These are phyloP conservation scores for Jimgerdemannia flammicorona DNA, from an alignment of 192 early-diverging fungal genomes.

Conservation along the genomic window DNA sequence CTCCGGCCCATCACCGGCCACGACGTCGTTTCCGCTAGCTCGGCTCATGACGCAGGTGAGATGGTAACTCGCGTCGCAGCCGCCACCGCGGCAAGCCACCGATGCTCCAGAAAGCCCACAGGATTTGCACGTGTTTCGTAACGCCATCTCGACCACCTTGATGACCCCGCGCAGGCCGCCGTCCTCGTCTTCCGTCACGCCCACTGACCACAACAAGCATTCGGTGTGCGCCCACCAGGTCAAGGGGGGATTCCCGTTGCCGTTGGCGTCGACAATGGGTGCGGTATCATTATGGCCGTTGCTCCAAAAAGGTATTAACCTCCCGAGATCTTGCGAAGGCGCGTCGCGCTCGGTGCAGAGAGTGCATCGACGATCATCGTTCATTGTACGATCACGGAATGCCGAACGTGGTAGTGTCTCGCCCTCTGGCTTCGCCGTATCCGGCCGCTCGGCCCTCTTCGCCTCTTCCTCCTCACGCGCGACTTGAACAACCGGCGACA, in stretches of 20 bases:
- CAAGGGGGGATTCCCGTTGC: not conserved
- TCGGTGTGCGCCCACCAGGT: slow-evolving; percentile 15
- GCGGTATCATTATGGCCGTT: slow-evolving; percentile 1
- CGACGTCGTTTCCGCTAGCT: too few species aligned
- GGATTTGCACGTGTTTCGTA: slow-evolving; percentile 3
- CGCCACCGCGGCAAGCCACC: slow-evolving; percentile 9
- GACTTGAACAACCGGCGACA: too few species aligned
- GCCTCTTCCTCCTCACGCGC: too few species aligned
- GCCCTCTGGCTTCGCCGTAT: too few species aligned
- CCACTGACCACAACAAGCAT: slow-evolving; percentile 15
- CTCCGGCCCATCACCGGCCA: too few species aligned
- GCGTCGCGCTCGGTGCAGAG: slow-evolving; percentile 8
- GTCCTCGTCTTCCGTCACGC: slow-evolving; percentile 10
- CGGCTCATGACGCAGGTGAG: not conserved
- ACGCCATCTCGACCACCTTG: not conserved
- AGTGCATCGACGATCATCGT: too few species aligned
- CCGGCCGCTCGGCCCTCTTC: too few species aligned
- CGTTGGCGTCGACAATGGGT: not conserved
- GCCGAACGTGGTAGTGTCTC: too few species aligned
- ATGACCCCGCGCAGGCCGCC: slow-evolving; percentile 8
- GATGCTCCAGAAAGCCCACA: slow-evolving; percentile 14
- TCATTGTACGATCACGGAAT: too few species aligned
- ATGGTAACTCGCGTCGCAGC: not conserved
- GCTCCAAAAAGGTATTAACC: slow-evolving; percentile 13
- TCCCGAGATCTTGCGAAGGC: slow-evolving; percentile 11